These are phyloP conservation scores for Cyberlindnera veronae DNA, from an alignment of 805 yeast genomes.

Conservation along the genomic window DNA sequence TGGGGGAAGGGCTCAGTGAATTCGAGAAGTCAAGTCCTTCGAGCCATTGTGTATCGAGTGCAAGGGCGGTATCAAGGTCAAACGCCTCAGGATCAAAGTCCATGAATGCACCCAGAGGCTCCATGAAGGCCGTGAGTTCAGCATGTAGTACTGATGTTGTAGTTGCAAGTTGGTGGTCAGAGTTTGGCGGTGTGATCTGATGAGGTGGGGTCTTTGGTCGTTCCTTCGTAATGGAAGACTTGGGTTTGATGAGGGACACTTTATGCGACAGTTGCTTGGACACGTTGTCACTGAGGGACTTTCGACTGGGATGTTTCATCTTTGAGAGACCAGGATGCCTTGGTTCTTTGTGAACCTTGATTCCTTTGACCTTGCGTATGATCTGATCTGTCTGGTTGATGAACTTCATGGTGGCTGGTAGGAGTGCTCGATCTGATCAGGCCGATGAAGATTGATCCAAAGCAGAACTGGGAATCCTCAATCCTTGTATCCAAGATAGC, in stretches of 20 bases:
- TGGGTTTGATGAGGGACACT: too few species aligned
- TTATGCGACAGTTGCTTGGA: too few species aligned
- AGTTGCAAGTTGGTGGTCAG: too few species aligned
- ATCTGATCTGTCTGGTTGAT: constrained; percentile 8
- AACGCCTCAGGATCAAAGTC: constrained; percentile 5
- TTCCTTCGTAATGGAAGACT: too few species aligned
- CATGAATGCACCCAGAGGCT: constrained; percentile 6
- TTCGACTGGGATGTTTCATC: too few species aligned
- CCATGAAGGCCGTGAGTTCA: constrained; percentile 7
- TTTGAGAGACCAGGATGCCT: background rate
- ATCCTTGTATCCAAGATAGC: too few species aligned
- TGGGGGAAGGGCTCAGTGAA: background rate
- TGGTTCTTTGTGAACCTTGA: constrained; percentile 3
- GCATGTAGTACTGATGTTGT: constrained; percentile 4
- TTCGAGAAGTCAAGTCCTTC: constrained; percentile 4
- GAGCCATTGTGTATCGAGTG: constrained; percentile 8
- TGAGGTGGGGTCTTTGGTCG: too few species aligned
- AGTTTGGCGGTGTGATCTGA: background rate
- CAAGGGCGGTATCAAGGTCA: constrained; percentile 6
- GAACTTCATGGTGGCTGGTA: constrained; percentile 3
- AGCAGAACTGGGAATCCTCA: too few species aligned
- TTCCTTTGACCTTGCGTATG: constrained; percentile 4
- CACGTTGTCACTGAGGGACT: background rate
- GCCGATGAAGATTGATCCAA: too few species aligned
- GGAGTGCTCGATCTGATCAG: too few species aligned